phyloP scores from a whole-genome alignment of 2,329 filamentous ascomycete genomes.

The Didymella lethalis region DNA sequence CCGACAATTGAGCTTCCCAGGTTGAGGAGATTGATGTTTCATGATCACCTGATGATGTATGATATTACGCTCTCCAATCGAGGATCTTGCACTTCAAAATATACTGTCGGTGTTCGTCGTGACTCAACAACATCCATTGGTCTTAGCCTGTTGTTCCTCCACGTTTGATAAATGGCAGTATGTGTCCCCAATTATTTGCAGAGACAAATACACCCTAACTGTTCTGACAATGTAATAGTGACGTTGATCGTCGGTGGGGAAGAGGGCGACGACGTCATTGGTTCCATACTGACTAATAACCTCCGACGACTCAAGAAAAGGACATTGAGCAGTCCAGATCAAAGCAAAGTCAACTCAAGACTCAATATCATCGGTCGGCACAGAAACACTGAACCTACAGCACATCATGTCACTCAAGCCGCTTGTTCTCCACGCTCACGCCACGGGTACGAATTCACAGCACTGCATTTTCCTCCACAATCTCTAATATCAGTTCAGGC shows the following conservation, averaged over 20 bases:
- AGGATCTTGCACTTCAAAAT: neutral
- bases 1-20: neutral
- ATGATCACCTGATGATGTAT: neutral
- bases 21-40: neutral
- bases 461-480: neutral
- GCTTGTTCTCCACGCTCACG: slow-evolving; percentile 23
- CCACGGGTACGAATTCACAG: neutral
- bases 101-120: neutral
- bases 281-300: slow-evolving; percentile 7
- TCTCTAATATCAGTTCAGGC: slow-evolving; percentile 22
- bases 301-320: slow-evolving; percentile 1
- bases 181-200: neutral
- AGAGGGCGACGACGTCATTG: slow-evolving; percentile 2
- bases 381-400: neutral
- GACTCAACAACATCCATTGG: neutral
- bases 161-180: neutral
- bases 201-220: neutral
- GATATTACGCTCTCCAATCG: neutral
- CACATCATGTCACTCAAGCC: slow-evolving; percentile 20
- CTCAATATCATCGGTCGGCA: neutral
- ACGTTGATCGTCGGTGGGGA: slow-evolving; percentile 11
- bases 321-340: neutral
- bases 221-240: neutral
- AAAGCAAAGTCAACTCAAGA: neutral
- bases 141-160: neutral